Evolutionary conservation across 1,284 basidiomycete species (phyloP).

Genomic region (Marasmius sp.): DNA sequence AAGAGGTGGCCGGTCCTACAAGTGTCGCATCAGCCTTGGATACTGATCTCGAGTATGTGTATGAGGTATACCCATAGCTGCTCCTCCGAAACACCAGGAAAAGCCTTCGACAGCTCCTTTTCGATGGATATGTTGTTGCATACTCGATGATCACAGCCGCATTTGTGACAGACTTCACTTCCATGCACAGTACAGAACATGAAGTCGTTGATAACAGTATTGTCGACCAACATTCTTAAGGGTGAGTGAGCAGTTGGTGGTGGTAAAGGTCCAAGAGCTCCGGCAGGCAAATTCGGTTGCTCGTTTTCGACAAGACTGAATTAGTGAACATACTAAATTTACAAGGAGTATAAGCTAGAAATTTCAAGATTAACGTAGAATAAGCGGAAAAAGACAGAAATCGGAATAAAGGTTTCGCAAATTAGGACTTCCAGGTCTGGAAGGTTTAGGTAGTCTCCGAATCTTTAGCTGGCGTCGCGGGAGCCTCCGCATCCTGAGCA

Average conservation of each 20-base stretch:
- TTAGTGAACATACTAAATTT: too few relatives aligned
- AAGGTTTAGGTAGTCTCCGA: too few relatives aligned
- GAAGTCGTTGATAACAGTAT: not conserved
- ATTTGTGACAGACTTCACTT: not conserved
- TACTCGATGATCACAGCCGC: not conserved
- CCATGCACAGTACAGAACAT: not conserved
- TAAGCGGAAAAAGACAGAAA: too few relatives aligned
- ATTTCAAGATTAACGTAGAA: too few relatives aligned
- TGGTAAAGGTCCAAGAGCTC: not conserved
- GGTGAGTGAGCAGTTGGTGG: not conserved
- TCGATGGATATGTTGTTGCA: not conserved
- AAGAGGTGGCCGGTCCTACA: not conserved
- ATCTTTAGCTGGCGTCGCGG: not conserved
- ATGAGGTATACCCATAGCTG: not conserved
- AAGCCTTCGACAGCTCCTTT: not conserved
- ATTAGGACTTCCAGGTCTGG: too few relatives aligned
- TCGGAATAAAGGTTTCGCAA: too few relatives aligned
- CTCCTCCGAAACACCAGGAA: not conserved
- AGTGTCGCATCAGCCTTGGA: not conserved
- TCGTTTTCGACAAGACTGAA: too few relatives aligned
- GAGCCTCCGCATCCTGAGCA: not conserved
- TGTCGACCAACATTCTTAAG: not conserved
- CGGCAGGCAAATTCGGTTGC: not conserved
- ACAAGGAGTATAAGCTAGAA: too few relatives aligned
- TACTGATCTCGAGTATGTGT: not conserved